A percentile compares a stretch with the other conserved stretches of the same genome.
Evolutionary conservation across 2,329 filamentous ascomycete genomes (phyloP).

Genomic region (Beauveria medogensis): DNA sequence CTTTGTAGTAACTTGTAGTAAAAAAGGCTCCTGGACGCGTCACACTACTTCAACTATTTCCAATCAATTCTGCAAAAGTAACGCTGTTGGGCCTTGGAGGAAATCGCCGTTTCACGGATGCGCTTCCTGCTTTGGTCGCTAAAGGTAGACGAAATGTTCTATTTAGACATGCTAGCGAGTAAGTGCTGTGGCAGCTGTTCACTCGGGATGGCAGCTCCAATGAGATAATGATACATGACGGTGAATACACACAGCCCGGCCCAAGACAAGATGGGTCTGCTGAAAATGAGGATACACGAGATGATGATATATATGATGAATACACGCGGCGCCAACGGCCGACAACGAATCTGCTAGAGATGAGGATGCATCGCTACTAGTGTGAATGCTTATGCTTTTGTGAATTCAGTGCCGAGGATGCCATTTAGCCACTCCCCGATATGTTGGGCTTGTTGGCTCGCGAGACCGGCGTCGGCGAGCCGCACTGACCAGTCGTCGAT

Average conservation of each 20-base stretch:
- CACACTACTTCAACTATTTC: too few relatives aligned
- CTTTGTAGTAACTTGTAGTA: too few relatives aligned
- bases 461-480: constrained; percentile 1
- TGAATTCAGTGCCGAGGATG: constrained; percentile 6
- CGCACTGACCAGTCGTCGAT: constrained; percentile 8
- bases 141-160: neutral
- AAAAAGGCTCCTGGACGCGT: too few relatives aligned
- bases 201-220: neutral
- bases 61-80: too few relatives aligned
- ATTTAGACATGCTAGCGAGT: neutral
- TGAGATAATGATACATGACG: neutral
- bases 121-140: too few relatives aligned
- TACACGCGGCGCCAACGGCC: neutral
- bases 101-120: too few relatives aligned
- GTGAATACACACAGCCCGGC: neutral
- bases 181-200: neutral
- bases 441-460: neutral
- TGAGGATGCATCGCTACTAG: neutral
- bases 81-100: too few relatives aligned
- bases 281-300: neutral
- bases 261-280: neutral
- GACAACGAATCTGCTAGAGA: neutral
- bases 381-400: neutral
- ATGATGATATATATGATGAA: neutral
- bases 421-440: constrained; percentile 8